Evolutionary conservation across 208 protist species (phyloP).

Genomic region (Trichomonas tenax): DNA sequence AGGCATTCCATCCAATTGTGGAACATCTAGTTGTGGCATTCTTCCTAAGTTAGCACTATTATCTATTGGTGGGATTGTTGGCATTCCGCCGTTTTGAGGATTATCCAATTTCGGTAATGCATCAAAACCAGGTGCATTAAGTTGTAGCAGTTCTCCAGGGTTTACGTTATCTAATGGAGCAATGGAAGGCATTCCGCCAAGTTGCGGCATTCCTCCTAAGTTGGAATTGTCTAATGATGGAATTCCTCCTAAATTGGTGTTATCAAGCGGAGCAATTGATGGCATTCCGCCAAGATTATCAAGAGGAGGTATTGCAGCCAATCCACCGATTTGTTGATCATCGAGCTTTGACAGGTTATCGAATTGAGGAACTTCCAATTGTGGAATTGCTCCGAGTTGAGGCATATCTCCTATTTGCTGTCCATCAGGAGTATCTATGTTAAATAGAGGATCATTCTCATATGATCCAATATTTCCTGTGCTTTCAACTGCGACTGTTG

Average conservation of each 20-base stretch:
- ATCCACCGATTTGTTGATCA: too few relatives aligned
- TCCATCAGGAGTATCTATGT: too few relatives aligned
- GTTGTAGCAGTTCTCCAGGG: background rate
- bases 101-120: too few relatives aligned
- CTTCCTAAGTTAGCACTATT: background rate
- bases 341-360: background rate
- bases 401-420: background rate
- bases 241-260: background rate
- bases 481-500: background rate
- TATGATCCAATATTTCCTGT: background rate
- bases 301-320: too few relatives aligned
- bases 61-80: background rate
- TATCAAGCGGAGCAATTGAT: background rate
- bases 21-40: background rate
- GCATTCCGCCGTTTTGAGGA: background rate
- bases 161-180: background rate
- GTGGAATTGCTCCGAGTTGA: background rate
- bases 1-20: background rate
- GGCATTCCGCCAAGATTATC: background rate
- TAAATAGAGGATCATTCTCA: background rate
- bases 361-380: background rate
- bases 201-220: background rate
- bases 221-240: background rate
- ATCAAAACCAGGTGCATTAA: background rate
- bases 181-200: background rate